Percentiles rank a stretch among this genome's conserved stretches.
Evolutionary conservation across 1,139 yeast species (phyloP).

Genomic region (Protomyces lactucae-debilis): DNA sequence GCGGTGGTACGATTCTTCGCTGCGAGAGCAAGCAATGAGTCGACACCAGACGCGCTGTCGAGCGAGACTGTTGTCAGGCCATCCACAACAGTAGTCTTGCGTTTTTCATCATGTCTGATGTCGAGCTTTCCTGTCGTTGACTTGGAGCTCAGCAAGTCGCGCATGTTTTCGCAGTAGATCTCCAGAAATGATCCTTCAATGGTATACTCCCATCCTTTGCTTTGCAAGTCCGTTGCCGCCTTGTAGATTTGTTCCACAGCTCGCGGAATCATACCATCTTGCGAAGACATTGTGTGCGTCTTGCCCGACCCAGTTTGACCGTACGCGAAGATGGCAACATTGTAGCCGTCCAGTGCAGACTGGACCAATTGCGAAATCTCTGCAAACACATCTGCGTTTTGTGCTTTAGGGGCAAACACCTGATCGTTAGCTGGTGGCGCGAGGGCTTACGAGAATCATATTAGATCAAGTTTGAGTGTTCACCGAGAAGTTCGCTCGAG

Average conservation of each 20-base stretch:
- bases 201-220: conserved; percentile 61
- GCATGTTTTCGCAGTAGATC: conserved; percentile 76
- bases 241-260: conserved; percentile 70
- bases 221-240: conserved; percentile 49
- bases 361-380: conserved; percentile 86
- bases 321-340: conserved; percentile 83
- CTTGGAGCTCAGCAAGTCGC: conserved; percentile 54
- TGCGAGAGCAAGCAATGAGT: conserved; percentile 51
- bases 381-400: conserved; percentile 64
- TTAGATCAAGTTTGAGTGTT: conserved; percentile 23
- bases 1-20: conserved; percentile 68
- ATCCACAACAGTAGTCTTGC: conserved; percentile 54
- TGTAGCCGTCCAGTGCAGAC: conserved; percentile 83
- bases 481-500: conserved; percentile 7
- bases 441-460: conserved; percentile 13
- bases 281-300: conserved; percentile 79
- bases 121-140: conserved; percentile 50
- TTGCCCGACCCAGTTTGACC: conserved; percentile 99
- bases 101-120: conserved; percentile 63
- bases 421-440: conserved; percentile 33
- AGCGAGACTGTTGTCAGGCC: conserved; percentile 54
- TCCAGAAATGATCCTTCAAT: conserved; percentile 78
- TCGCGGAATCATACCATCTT: conserved; percentile 76
- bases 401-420: conserved; percentile 54
- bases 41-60: conserved; percentile 50